phyloP scores from a whole-genome alignment of 768 basidiomycete genomes.

The Pleurotus djamor region DNA sequence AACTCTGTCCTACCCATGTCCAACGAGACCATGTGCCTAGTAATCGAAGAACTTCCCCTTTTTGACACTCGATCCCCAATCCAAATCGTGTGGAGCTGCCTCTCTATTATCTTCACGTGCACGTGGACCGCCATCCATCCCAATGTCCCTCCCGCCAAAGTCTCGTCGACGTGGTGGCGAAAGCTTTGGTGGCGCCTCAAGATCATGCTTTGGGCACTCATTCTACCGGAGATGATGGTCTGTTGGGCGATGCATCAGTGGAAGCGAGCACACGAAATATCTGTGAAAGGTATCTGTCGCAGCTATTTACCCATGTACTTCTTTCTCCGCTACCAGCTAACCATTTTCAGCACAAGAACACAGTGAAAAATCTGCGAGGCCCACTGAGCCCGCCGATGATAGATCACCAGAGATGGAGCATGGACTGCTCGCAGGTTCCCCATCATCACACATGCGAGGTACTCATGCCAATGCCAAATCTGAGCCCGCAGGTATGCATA shows the following conservation, averaged over 20 bases:
- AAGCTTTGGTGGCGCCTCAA: slow-evolving; percentile 7
- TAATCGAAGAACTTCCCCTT: not conserved
- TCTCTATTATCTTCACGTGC: slow-evolving; percentile 24
- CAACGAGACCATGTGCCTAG: too few relatives aligned
- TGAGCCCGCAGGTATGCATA: too few relatives aligned
- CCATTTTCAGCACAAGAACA: too few relatives aligned
- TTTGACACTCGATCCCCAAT: not conserved
- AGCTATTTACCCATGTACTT: too few relatives aligned
- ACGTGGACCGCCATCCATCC: slow-evolving; percentile 25
- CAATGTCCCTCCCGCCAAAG: slow-evolving; percentile 17
- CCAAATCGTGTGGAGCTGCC: slow-evolving; percentile 21
- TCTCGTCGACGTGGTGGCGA: not conserved
- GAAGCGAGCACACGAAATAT: slow-evolving; percentile 11
- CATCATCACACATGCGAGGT: too few relatives aligned
- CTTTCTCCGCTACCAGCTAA: too few relatives aligned
- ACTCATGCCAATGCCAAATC: too few relatives aligned
- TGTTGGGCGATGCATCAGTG: slow-evolving; percentile 22
- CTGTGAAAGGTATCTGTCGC: not conserved
- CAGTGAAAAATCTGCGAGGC: too few relatives aligned
- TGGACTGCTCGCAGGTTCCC: too few relatives aligned
- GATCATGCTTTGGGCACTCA: slow-evolving; percentile 16
- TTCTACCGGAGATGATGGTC: slow-evolving; percentile 24
- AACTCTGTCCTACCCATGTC: too few relatives aligned
- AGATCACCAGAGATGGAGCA: too few relatives aligned
- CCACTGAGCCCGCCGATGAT: too few relatives aligned